phyloP scores from a whole-genome alignment of 176 grass and related monocot genomes.

The Neostapfia colusana region DNA sequence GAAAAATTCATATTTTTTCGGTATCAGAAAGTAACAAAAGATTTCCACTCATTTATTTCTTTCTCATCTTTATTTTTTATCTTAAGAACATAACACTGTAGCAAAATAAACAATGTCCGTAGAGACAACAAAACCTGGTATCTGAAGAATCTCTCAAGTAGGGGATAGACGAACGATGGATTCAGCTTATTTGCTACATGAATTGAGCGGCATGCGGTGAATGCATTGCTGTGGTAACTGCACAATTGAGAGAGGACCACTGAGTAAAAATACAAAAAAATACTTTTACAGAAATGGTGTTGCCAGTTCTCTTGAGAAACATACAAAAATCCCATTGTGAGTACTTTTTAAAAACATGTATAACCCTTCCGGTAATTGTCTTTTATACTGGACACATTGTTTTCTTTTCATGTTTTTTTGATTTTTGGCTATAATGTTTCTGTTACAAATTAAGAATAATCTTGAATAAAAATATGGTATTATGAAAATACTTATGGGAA shows the following conservation, averaged over 20 bases:
- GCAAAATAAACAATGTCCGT: not conserved
- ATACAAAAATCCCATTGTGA: not conserved
- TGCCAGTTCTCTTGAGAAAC: not conserved
- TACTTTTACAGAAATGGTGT: not conserved
- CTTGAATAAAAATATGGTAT: no score
- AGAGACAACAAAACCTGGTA: slow-evolving; percentile 51
- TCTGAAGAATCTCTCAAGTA: slow-evolving; percentile 83
- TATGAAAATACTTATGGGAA: no score
- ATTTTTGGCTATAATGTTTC: no score
- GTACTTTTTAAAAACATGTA: not conserved
- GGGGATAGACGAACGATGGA: slow-evolving; percentile 58
- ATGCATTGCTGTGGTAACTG: slow-evolving; percentile 87
- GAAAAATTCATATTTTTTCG: not conserved
- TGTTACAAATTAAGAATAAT: no score
- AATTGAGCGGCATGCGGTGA: slow-evolving; percentile 59
- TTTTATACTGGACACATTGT: not conserved
- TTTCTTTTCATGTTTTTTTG: no score
- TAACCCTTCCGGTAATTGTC: not conserved
- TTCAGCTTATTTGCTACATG: slow-evolving; percentile 74
- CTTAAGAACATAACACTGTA: not conserved
- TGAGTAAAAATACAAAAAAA: not conserved
- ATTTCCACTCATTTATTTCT: not conserved
- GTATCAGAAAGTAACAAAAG: not conserved
- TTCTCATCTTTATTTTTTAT: not conserved
- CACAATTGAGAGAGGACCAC: slow-evolving; percentile 16